Percentiles rank a stretch among this genome's conserved stretches.
Evolutionary conservation across 83 land plant genomes (phyloP).

Genomic region (Larix sibirica): DNA sequence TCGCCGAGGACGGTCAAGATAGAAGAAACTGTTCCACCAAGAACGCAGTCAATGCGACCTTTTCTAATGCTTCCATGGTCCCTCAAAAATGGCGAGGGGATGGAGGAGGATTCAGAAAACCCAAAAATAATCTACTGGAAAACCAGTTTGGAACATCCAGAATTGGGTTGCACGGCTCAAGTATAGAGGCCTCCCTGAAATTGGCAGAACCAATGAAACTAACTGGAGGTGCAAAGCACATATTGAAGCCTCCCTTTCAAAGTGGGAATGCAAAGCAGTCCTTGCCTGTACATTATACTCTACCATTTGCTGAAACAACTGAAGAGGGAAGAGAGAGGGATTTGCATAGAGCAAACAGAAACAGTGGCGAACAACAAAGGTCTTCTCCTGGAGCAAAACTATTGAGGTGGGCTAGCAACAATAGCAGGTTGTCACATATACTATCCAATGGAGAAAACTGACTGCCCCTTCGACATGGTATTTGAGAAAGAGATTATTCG

Average conservation of each 20-base stretch:
- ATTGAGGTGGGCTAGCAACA: neutral
- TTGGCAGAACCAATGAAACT: constrained; percentile 6
- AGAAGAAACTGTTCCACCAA: neutral
- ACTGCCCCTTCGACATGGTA: neutral
- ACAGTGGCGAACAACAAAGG: neutral
- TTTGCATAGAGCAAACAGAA: neutral
- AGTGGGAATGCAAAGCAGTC: constrained; percentile 5
- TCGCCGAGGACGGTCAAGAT: neutral
- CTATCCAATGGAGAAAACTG: neutral
- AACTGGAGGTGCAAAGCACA: neutral
- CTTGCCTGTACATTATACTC: neutral
- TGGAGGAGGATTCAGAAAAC: neutral
- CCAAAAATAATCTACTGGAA: neutral
- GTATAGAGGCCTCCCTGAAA: neutral
- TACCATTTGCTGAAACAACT: constrained; percentile 10
- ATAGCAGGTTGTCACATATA: neutral
- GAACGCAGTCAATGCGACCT: neutral
- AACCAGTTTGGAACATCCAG: neutral
- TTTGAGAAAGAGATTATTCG: no score
- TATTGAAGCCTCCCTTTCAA: neutral
- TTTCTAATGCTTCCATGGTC: neutral
- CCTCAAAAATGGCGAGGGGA: neutral
- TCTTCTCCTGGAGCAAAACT: neutral
- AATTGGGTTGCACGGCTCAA: neutral
- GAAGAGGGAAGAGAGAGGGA: neutral